Evolutionary conservation across 371 early-diverging fungal genomes (phyloP).

Genomic region (Catenaria anguillulae): DNA sequence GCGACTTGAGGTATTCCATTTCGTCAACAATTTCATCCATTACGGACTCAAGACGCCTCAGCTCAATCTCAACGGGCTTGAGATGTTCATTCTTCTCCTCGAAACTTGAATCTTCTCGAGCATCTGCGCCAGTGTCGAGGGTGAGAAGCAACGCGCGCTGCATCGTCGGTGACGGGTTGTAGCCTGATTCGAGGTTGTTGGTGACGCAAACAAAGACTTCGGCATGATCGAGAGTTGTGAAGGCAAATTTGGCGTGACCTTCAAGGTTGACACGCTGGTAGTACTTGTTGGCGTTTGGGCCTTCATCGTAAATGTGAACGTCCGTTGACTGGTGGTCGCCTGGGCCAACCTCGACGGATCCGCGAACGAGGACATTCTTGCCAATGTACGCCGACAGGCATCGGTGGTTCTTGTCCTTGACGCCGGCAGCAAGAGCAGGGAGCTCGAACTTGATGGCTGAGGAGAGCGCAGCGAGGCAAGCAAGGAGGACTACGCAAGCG

Average conservation of each 20-base stretch:
- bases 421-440: neutral
- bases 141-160: constrained; percentile 50
- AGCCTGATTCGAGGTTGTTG: constrained; percentile 54
- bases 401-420: constrained; percentile 5
- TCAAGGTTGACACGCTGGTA: neutral
- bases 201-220: constrained; percentile 75
- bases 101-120: constrained; percentile 45
- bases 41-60: constrained; percentile 58
- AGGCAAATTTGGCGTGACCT: constrained; percentile 24
- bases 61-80: constrained; percentile 73
- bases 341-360: constrained; percentile 5
- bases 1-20: constrained; percentile 58
- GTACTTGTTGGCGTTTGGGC: constrained; percentile 3
- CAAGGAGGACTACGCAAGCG: too few relatives aligned
- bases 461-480: too few relatives aligned
- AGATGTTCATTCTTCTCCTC: constrained; percentile 58
- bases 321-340: neutral
- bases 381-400: constrained; percentile 9
- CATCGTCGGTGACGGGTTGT: constrained; percentile 35
- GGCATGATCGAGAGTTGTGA: constrained; percentile 64
- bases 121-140: constrained; percentile 74
- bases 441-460: constrained; percentile 8
- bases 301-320: neutral
- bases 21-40: constrained; percentile 52
- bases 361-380: constrained; percentile 14